phyloP scores from a whole-genome alignment of 108 stramenopile species.

The Tribonema minus region DNA sequence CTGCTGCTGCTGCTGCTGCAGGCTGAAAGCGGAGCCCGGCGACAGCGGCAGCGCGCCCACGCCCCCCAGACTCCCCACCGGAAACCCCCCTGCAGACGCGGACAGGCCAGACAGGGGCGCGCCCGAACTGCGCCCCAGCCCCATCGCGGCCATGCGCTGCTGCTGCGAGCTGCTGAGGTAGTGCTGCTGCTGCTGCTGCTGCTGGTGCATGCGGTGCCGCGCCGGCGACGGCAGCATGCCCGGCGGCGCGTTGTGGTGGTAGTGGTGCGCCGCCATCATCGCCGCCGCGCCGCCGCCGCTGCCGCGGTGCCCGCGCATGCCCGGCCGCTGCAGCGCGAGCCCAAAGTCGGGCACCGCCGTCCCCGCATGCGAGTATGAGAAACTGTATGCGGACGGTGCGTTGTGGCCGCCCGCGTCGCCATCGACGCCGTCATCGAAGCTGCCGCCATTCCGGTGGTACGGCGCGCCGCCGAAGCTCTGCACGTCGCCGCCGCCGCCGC shows the following conservation, averaged over 20 bases:
- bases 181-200: not conserved
- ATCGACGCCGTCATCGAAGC: too few relatives aligned
- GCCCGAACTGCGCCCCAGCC: not conserved
- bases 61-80: too few relatives aligned
- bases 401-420: not conserved
- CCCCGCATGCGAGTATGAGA: not conserved
- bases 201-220: not conserved
- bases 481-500: not conserved
- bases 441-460: not conserved
- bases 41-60: too few relatives aligned
- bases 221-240: not conserved
- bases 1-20: too few relatives aligned
- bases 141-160: not conserved
- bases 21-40: too few relatives aligned
- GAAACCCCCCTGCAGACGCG: too few relatives aligned
- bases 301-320: constrained; percentile 5
- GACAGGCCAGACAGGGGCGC: not conserved
- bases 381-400: constrained; percentile 5
- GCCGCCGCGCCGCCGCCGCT: not conserved
- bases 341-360: constrained; percentile 20
- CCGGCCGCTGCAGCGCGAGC: constrained; percentile 22
- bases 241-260: not conserved
- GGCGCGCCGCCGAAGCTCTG: not conserved
- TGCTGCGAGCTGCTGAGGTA: too few relatives aligned
- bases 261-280: too few relatives aligned